These are phyloP conservation scores for Grigorovia yakushimaensis DNA, from an alignment of 805 yeast genomes.

Conservation along the genomic window DNA sequence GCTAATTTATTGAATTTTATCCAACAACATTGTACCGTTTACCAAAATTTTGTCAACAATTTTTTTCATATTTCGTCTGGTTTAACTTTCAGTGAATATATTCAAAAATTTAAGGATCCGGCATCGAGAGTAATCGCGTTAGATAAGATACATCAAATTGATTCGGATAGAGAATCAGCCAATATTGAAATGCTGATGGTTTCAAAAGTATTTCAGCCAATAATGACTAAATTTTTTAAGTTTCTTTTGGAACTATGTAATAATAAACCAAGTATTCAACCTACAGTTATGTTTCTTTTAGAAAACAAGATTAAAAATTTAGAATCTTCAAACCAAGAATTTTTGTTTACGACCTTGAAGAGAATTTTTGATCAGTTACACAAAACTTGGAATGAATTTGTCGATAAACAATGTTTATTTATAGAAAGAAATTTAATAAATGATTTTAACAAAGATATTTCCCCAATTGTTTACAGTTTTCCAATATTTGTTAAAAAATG, in stretches of 20 bases:
- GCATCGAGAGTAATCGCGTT: slow-evolving; percentile 20
- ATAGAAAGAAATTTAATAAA: slow-evolving; percentile 31
- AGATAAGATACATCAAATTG: slow-evolving; percentile 31
- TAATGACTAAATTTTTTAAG: slow-evolving; percentile 21
- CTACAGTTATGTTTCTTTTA: slow-evolving; percentile 34
- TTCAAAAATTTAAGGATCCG: slow-evolving; percentile 26
- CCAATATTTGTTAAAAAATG: slow-evolving; percentile 35
- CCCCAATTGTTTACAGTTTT: slow-evolving; percentile 37
- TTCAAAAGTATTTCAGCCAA: slow-evolving; percentile 36
- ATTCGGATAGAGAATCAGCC: slow-evolving; percentile 39
- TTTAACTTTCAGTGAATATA: slow-evolving; percentile 34
- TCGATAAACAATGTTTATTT: slow-evolving; percentile 42
- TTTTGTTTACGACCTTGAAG: slow-evolving; percentile 39
- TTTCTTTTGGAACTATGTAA: slow-evolving; percentile 29
- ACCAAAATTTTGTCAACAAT: slow-evolving; percentile 39
- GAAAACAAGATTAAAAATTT: slow-evolving; percentile 31
- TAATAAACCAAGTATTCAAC: slow-evolving; percentile 33
- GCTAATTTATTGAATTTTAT: slow-evolving; percentile 11
- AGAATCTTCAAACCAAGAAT: slow-evolving; percentile 56
- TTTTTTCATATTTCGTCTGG: slow-evolving; percentile 39
- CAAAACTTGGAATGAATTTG: slow-evolving; percentile 48
- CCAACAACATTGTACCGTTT: slow-evolving; percentile 28
- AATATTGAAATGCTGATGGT: slow-evolving; percentile 38
- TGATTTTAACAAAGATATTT: slow-evolving; percentile 31
- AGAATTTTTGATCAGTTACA: slow-evolving; percentile 43